Evolutionary conservation across 2,329 filamentous ascomycete species (phyloP), one percentile per base, ranked within the genome.

Genomic region (Trichothecium roseum): DNA sequence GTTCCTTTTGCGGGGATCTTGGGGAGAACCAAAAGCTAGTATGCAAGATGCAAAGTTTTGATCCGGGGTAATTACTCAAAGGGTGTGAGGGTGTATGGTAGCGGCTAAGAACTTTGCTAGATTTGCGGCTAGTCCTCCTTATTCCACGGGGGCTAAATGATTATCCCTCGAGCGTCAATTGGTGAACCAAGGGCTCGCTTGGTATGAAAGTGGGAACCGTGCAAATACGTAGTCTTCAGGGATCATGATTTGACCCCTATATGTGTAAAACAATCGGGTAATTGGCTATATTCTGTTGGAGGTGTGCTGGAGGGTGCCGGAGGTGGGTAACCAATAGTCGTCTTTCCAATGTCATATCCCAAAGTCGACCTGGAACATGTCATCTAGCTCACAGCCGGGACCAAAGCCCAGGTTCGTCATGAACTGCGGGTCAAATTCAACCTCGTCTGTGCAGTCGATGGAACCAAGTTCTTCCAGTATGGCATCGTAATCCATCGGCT

Each of bases 391-490:
- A 24, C 71, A 68, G 18, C 75, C 75, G 0, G 76, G 75, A 2
- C 69, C 73, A 49, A 80, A 78, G 0, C 77, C 77, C 15, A 81
- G 59, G 44, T 81, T 81, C 30, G 73, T 66, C 74, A 81, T 78
- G 45, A 81, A 80, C 42, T 78, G 72, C 2, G 72, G 64, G 42
- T 78, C 73, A 10, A 66, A 63, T 18, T 72, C 69, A 30, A 72
- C 55, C 26, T 60, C 56, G 36, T 69, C 66, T 1, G 57, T 55
- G 42, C 60, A 64, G 39, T 70, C 66, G 28, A 68, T 62, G n/a
- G 66, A 65, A 14, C 64, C 64, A 18, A 72, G 55, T 36, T 71
- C 67, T 36, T 70, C 66, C 30, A 71, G 48, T n/a, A 71, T 62
- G 3, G 66, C 63, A 34, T 71, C 67, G 44, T 71, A 69, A 40